These are phyloP conservation scores for Caloboletus firmus DNA, from an alignment of 1,284 basidiomycete species.

Conservation along the genomic window DNA sequence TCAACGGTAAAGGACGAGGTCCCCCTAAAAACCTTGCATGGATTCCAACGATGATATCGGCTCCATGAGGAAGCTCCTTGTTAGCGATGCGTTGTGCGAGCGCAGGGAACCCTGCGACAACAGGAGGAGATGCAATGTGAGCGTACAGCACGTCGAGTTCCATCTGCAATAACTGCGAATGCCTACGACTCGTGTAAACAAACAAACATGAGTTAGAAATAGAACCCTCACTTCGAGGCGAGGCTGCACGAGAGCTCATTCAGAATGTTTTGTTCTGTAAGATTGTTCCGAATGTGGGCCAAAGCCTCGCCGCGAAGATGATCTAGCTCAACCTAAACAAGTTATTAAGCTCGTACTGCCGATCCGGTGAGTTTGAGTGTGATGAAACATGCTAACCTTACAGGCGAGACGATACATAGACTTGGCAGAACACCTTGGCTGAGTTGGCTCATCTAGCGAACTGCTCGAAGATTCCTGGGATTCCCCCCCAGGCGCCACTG, in stretches of 20 bases:
- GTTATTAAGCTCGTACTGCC: neutral
- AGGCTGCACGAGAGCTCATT: constrained; percentile 24
- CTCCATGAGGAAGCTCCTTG: constrained; percentile 23
- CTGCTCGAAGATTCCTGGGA: neutral
- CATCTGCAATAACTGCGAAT: constrained; percentile 26
- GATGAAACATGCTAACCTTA: constrained; percentile 18
- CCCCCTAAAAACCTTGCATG: constrained; percentile 21
- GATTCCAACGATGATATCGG: constrained; percentile 23
- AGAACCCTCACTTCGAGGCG: constrained; percentile 18
- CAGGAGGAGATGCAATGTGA: constrained; percentile 18
- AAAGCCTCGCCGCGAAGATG: constrained; percentile 24
- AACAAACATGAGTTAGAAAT: neutral
- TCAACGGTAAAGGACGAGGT: neutral
- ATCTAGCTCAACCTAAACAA: constrained; percentile 20
- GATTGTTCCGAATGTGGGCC: constrained; percentile 14
- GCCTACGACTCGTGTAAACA: constrained; percentile 5
- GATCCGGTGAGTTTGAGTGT: neutral
- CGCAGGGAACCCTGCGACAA: constrained; percentile 14
- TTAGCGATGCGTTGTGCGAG: constrained; percentile 19
- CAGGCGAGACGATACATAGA: constrained; percentile 34
- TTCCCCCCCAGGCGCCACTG: neutral
- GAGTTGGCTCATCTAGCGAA: neutral
- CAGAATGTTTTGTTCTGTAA: constrained; percentile 28
- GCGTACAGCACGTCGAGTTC: constrained; percentile 26
- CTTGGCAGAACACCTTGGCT: constrained; percentile 29